phyloP scores from a whole-genome alignment of 352 stramenopile species.

The Globisporangium megalacanthum region DNA sequence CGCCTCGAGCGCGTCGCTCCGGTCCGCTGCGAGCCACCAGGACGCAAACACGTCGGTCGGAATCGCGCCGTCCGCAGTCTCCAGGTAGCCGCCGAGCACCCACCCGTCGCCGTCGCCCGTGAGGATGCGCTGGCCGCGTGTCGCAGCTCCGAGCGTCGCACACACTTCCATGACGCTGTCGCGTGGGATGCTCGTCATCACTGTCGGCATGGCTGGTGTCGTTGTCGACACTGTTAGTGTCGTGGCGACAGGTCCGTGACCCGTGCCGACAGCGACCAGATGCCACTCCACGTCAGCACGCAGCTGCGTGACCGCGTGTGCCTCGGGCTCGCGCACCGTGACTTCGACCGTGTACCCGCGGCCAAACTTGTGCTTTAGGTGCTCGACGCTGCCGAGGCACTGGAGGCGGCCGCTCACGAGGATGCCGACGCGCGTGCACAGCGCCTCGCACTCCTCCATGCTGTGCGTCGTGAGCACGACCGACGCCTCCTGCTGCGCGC shows the following conservation, averaged over 20 bases:
- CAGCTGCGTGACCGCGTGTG: conserved; percentile 7
- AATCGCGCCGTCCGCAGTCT: conserved; percentile 29
- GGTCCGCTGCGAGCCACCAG: conserved; percentile 53
- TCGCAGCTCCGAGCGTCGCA: conserved; percentile 19
- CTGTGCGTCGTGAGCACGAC: conserved; percentile 74
- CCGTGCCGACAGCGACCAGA: conserved; percentile 37
- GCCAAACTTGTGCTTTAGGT: conserved; percentile 96
- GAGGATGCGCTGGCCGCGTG: conserved; percentile 28
- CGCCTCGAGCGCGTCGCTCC: conserved; percentile 26
- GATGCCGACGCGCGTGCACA: conserved; percentile 66
- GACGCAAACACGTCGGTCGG: conserved; percentile 45
- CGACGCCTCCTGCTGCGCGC: conserved; percentile 26
- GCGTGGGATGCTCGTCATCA: conserved; percentile 13
- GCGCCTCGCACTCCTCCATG: conserved; percentile 80
- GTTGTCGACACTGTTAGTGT: not conserved
- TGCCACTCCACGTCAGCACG: conserved; percentile 18
- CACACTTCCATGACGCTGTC: conserved; percentile 32
- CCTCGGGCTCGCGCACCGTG: conserved; percentile 35
- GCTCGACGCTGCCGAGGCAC: conserved; percentile 83
- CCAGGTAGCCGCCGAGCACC: conserved; percentile 37
- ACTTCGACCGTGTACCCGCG: conserved; percentile 91
- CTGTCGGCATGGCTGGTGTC: not conserved
- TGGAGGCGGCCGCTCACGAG: conserved; percentile 55
- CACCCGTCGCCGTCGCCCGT: conserved; percentile 32
- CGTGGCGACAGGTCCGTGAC: conserved; percentile 16